phyloP scores from a whole-genome alignment of 257 asterid species.

The Rehmannia glutinosa region DNA sequence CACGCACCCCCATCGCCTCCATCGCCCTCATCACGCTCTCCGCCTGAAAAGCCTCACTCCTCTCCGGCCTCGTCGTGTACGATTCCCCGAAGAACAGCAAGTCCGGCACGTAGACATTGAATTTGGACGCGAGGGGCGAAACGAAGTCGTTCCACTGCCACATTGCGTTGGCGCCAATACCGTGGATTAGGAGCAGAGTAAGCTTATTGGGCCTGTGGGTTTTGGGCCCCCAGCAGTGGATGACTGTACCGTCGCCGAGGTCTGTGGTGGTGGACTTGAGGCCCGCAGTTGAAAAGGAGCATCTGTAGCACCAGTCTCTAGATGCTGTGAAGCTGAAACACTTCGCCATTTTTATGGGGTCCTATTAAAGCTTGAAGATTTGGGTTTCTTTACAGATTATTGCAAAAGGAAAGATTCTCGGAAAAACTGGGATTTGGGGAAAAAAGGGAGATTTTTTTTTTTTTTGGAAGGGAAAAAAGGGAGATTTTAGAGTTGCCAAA shows the following conservation, averaged over 20 bases:
- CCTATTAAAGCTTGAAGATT: too few species aligned
- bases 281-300: slow-evolving; percentile 67
- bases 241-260: too few species aligned
- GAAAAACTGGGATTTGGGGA: neutral
- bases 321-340: slow-evolving; percentile 74
- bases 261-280: too few species aligned
- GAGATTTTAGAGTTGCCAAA: too few species aligned
- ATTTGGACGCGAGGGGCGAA: slow-evolving; percentile 55
- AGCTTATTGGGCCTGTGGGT: too few species aligned
- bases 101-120: slow-evolving; percentile 81
- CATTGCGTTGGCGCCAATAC: slow-evolving; percentile 86
- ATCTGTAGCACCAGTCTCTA: slow-evolving; percentile 47
- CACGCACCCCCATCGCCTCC: too few species aligned
- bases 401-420: neutral
- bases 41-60: too few species aligned
- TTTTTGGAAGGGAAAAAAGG: too few species aligned
- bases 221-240: too few species aligned
- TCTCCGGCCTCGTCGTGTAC: too few species aligned
- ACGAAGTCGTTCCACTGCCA: slow-evolving; percentile 87
- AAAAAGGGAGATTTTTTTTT: neutral
- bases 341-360: slow-evolving; percentile 23
- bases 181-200: too few species aligned
- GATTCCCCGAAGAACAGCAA: slow-evolving; percentile 72
- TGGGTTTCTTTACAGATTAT: neutral
- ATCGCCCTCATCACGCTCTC: too few species aligned